Percentiles rank a stretch among this genome's conserved stretches.
These are phyloP conservation scores for Sugiyamaella floridensis DNA, from an alignment of 805 yeast genomes.

Conservation along the genomic window DNA sequence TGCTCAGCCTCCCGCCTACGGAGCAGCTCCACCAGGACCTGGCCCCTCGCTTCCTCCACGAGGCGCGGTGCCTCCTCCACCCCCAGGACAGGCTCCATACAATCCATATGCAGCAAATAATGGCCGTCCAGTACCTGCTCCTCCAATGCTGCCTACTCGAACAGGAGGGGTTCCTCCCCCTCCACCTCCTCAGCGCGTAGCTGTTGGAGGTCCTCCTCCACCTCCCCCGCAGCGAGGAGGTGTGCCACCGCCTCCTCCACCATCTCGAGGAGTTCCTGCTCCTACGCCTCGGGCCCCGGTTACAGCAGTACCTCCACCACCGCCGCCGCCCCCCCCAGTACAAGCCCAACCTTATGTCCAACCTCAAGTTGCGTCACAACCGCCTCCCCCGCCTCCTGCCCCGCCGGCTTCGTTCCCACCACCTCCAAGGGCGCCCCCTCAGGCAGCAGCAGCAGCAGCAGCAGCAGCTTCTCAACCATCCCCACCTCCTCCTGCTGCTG, in stretches of 20 bases:
- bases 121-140: conserved; percentile 34
- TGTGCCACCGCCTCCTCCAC: conserved; percentile 17
- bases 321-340: conserved; percentile 20
- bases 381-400: conserved; percentile 24
- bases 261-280: conserved; percentile 10
- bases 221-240: conserved; percentile 18
- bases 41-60: conserved; percentile 12
- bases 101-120: conserved; percentile 20
- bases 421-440: conserved; percentile 26
- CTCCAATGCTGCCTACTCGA: conserved; percentile 16
- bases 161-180: conserved; percentile 17
- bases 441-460: too few species aligned
- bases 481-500: conserved; percentile 17
- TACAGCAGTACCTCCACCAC: conserved; percentile 9
- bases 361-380: conserved; percentile 14
- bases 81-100: conserved; percentile 6
- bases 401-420: conserved; percentile 18
- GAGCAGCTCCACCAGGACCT: conserved; percentile 12
- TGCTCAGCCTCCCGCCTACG: conserved; percentile 5
- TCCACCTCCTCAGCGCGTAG: conserved; percentile 9
- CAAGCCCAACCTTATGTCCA: conserved; percentile 11
- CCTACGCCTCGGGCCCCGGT: conserved; percentile 8
- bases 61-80: conserved; percentile 14
- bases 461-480: conserved; percentile 27
- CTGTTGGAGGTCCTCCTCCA: conserved; percentile 18